A percentile compares a stretch with the other conserved stretches of the same genome.
Evolutionary conservation across 2,329 filamentous ascomycete species (phyloP).

Genomic region (Hymenoscyphus scutula): DNA sequence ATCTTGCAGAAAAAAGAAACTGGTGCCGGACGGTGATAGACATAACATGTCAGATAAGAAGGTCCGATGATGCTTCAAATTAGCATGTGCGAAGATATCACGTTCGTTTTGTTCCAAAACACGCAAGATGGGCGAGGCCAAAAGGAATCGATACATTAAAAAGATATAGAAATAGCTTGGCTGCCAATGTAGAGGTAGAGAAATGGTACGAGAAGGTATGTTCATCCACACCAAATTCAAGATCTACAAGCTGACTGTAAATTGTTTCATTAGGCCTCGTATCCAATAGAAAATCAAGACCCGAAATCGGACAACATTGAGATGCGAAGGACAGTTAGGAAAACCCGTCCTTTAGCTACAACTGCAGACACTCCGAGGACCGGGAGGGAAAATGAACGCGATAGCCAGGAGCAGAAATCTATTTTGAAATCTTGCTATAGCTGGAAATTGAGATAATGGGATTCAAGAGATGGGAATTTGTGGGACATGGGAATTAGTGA

Average conservation of each 20-base stretch:
- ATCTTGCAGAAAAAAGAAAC: constrained; percentile 1
- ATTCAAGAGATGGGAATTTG: too few species aligned
- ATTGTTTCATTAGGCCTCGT: not conserved
- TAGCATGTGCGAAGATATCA: not conserved
- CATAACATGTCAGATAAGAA: constrained; percentile 2
- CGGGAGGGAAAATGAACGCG: too few species aligned
- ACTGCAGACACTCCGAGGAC: too few species aligned
- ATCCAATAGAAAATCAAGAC: not conserved
- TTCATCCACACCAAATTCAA: not conserved
- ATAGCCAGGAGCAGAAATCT: too few species aligned
- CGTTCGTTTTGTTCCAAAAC: not conserved
- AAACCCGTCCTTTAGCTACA: too few species aligned
- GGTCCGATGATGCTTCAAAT: not conserved
- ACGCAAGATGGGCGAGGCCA: not conserved
- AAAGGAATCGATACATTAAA: not conserved
- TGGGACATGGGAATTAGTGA: too few species aligned
- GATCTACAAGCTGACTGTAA: not conserved
- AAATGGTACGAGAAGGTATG: not conserved
- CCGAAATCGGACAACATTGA: not conserved
- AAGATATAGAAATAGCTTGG: constrained; percentile 1
- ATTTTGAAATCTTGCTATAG: too few species aligned
- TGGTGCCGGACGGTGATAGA: not conserved
- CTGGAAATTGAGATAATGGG: too few species aligned
- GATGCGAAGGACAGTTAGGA: not conserved
- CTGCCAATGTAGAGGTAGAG: not conserved